Evolutionary conservation across 495 filamentous ascomycete species (phyloP).

Genomic region (Friedmanniomyces endolithicus): DNA sequence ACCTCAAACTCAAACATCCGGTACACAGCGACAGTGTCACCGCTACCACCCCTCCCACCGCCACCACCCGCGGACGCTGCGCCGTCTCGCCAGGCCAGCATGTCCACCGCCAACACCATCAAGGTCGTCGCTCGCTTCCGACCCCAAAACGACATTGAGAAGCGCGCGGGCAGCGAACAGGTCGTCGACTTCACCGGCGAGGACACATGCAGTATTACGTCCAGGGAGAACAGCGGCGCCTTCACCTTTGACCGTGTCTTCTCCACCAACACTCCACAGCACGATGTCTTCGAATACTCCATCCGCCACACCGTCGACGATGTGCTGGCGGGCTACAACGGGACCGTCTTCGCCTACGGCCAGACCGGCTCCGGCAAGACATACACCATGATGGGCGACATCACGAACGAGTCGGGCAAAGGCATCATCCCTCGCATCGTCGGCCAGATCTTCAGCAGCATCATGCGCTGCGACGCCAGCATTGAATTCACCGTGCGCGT

Average conservation of each 20-base stretch:
- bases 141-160: conserved; percentile 88
- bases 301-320: conserved; percentile 94
- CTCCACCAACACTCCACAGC: conserved; percentile 75
- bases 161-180: conserved; percentile 76
- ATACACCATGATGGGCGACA: conserved; percentile 99
- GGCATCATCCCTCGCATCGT: conserved; percentile 96
- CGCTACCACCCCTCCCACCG: background rate
- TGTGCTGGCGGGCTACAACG: conserved; percentile 97
- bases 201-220: conserved; percentile 73
- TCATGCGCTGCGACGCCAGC: conserved; percentile 75
- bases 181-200: conserved; percentile 80
- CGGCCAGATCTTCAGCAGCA: conserved; percentile 94
- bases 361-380: conserved; percentile 98
- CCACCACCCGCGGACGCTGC: background rate
- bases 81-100: background rate
- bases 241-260: conserved; percentile 99
- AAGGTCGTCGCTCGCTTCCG: conserved; percentile 90
- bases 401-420: conserved; percentile 77
- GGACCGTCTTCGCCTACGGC: conserved; percentile 96
- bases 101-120: conserved; percentile 20
- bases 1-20: too few species aligned
- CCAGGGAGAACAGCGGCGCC: conserved; percentile 63
- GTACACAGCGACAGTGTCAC: too few species aligned
- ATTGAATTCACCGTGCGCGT: conserved; percentile 97
- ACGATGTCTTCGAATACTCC: conserved; percentile 92